phyloP scores from a whole-genome alignment of 1,284 basidiomycete genomes.

The Rhodotorula mucilaginosa region DNA sequence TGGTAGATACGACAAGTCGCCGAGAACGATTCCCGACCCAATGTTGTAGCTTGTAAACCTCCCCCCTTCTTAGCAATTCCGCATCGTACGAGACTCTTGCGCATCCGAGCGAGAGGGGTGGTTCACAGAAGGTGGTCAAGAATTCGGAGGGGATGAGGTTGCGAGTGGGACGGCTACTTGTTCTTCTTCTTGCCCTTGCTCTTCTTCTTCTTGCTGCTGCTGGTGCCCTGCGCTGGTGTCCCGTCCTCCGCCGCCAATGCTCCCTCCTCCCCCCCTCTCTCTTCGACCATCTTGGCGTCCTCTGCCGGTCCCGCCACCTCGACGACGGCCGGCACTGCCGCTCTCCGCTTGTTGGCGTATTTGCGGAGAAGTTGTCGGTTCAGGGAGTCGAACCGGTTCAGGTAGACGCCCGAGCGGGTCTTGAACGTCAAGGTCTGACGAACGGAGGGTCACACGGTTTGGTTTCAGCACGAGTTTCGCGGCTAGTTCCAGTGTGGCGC shows the following conservation, averaged over 20 bases:
- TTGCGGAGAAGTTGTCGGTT: slow-evolving; percentile 76
- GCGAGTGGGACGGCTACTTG: background rate
- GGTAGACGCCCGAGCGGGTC: slow-evolving; percentile 84
- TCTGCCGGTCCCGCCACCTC: background rate
- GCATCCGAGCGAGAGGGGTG: too few relatives aligned
- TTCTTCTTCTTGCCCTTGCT: slow-evolving; percentile 24
- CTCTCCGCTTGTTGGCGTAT: slow-evolving; percentile 57
- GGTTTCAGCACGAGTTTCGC: too few relatives aligned
- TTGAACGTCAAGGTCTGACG: slow-evolving; percentile 88
- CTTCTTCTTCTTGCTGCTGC: slow-evolving; percentile 8
- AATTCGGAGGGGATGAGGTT: too few relatives aligned
- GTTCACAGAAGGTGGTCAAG: too few relatives aligned
- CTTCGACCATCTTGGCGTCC: background rate
- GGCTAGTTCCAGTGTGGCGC: too few relatives aligned
- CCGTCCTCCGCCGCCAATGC: background rate
- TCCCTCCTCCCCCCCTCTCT: background rate
- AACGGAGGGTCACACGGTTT: too few relatives aligned
- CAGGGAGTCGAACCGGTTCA: slow-evolving; percentile 89
- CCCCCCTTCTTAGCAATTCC: background rate
- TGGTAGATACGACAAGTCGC: slow-evolving; percentile 15
- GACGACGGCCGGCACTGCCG: background rate
- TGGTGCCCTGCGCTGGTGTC: too few relatives aligned
- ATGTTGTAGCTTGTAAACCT: background rate
- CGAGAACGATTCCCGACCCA: background rate
- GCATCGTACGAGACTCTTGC: too few relatives aligned